Conservation (phyloP, 805 yeast species). For the Starmerella geochares region DNA sequence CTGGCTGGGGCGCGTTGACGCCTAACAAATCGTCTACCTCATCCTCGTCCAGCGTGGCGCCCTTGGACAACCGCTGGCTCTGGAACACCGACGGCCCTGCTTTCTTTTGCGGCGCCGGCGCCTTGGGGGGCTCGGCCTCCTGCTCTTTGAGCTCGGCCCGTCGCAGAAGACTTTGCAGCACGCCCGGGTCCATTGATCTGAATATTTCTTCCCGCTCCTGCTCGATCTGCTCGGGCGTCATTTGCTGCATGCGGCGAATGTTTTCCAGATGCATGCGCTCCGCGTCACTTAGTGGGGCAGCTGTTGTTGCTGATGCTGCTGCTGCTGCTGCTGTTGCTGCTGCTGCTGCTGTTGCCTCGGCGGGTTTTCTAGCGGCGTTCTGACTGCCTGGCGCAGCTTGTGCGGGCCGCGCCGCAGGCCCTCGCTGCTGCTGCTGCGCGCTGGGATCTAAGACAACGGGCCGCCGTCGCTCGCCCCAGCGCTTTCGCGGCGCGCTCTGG, state of each 20-base stretch:
- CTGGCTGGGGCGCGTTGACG: background rate
- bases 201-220: slow-evolving; percentile 58
- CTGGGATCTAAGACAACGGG: slow-evolving; percentile 17
- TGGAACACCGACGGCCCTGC: slow-evolving; percentile 1
- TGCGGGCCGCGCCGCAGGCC: slow-evolving; percentile 1
- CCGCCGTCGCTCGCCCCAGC: slow-evolving; percentile 15
- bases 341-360: background rate
- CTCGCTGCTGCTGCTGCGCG: slow-evolving; percentile 2
- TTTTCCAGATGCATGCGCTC: slow-evolving; percentile 73
- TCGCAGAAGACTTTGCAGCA: slow-evolving; percentile 38
- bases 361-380: too few species aligned
- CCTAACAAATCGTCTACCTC: background rate
- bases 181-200: slow-evolving; percentile 55
- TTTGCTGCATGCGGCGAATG: slow-evolving; percentile 45
- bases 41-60: background rate
- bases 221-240: slow-evolving; percentile 57
- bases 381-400: background rate
- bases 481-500: background rate
- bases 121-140: slow-evolving; percentile 16
- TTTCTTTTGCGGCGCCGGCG: too few species aligned
- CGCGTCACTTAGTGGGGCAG: slow-evolving; percentile 40
- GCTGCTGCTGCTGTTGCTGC: background rate
- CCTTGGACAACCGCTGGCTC: slow-evolving; percentile 4
- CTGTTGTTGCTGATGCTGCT: background rate
- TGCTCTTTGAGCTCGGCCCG: slow-evolving; percentile 41